Percentiles rank a stretch among this genome's conserved stretches.
Conservation (phyloP, 306 rosid species). For the Lupinus albus region DNA sequence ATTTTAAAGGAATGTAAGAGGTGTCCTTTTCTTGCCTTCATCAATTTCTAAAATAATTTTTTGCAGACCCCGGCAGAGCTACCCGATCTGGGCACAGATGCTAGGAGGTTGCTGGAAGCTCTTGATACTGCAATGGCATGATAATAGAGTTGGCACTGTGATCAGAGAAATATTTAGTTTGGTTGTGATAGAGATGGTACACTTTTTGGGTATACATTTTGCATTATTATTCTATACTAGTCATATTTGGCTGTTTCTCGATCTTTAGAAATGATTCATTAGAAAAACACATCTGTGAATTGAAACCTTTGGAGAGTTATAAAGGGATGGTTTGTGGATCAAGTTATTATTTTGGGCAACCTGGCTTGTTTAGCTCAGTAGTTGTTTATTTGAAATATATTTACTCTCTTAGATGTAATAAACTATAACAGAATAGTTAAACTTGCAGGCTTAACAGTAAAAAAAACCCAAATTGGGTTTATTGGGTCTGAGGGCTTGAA, state of each 20-base stretch:
- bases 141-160: slow-evolving; percentile 39
- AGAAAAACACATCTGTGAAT: not conserved
- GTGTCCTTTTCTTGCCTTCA: not conserved
- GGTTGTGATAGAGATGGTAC: slow-evolving; percentile 16
- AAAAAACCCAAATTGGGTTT: too few relatives aligned
- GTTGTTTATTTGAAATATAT: too few relatives aligned
- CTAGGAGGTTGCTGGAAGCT: slow-evolving; percentile 66
- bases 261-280: slow-evolving; percentile 5
- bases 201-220: slow-evolving; percentile 4
- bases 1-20: slow-evolving; percentile 17
- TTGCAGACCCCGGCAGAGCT: slow-evolving; percentile 69
- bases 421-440: too few relatives aligned
- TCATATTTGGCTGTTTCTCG: not conserved
- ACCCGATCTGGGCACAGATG: slow-evolving; percentile 70
- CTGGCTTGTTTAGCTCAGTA: not conserved
- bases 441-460: too few relatives aligned
- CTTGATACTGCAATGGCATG: slow-evolving; percentile 43
- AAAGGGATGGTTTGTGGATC: slow-evolving; percentile 4
- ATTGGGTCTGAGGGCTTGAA: too few relatives aligned
- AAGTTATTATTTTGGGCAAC: not conserved
- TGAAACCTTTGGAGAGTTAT: not conserved
- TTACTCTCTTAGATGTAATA: too few relatives aligned
- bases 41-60: slow-evolving; percentile 23
- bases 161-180: slow-evolving; percentile 20
- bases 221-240: slow-evolving; percentile 19